A percentile compares a stretch with the other conserved stretches of the same genome.
Evolutionary conservation across 805 yeast genomes (phyloP).

Genomic region (Kluyveromyces aestuarii): DNA sequence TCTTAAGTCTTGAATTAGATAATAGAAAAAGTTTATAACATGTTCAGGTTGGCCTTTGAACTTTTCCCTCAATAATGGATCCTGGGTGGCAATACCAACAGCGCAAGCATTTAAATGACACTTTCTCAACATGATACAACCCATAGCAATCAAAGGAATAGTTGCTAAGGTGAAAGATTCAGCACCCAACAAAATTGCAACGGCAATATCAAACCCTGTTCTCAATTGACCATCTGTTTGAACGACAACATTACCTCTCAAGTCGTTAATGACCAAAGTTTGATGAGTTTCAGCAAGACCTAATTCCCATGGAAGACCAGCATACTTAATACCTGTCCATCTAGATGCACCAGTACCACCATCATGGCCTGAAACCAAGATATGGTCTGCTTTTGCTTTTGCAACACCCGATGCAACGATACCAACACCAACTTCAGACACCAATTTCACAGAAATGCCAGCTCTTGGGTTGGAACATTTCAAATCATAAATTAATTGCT

Average conservation of each 20-base stretch:
- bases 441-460: conserved; percentile 91
- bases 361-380: conserved; percentile 93
- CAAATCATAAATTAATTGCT: conserved; percentile 91
- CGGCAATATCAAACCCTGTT: conserved; percentile 94
- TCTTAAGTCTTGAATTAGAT: conserved; percentile 86
- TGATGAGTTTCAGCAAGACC: conserved; percentile 98
- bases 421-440: conserved; percentile 98
- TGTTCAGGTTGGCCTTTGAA: conserved; percentile 97
- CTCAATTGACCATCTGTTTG: conserved; percentile 99
- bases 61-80: conserved; percentile 84
- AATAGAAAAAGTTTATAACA: conserved; percentile 94
- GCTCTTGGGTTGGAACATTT: conserved; percentile 97
- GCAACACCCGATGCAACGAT: conserved; percentile 99
- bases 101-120: conserved; percentile 94
- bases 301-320: conserved; percentile 98
- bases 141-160: conserved; percentile 93
- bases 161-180: conserved; percentile 99
- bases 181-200: conserved; percentile 94
- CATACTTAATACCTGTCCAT: conserved; percentile 93
- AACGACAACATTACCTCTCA: conserved; percentile 89
- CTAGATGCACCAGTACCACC: conserved; percentile 99
- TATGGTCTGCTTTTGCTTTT: conserved; percentile 96
- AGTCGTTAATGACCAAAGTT: conserved; percentile 88
- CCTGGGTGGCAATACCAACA: conserved; percentile 98
- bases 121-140: conserved; percentile 93